Evolutionary conservation across 306 rosid species (phyloP), one percentile per base, ranked within the genome.

Genomic region (Elaeagnus macrophylla): DNA sequence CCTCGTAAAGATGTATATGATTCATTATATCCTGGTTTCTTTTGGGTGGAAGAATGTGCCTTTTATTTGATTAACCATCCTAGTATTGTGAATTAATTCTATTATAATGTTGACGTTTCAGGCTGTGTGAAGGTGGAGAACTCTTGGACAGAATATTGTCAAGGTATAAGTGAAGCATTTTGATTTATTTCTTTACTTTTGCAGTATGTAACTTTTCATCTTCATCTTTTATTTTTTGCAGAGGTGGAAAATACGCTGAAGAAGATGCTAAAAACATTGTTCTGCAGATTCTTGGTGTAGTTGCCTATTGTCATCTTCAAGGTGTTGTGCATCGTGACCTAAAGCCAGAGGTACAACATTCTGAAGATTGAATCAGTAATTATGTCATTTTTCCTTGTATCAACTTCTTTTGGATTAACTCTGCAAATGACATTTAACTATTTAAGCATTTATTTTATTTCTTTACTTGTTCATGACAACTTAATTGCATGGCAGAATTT

Each of bases 111-210:
- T 57, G 62, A 55, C 48, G 44, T 63, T 39, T 65, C 77, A 91
- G 97, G 79, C 73, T 91, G 77, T 91, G 97, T 59, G 93, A 91
- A 75, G 96, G 96, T 48, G 97, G 97, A 74, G 97, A 91, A 75
- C 78, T 91, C 46, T 75, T 91, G 54, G 97, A 91, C 75, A 86
- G 90, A 77, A 91, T 91, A 64, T 75, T 86, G 67, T 79, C 91
- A 11, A 91, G 97, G 97, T 91, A 82, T 43, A 73, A 56, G 18
- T 60, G 47, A 69, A 57, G 3, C 16, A 53, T 57, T 77, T 50
- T 54, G 16, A 13, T 66, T 60, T 55, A 48, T 45, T 47, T 59
- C 55, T 44, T 17, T 55, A 15, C 54, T 11, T 12, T 44, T 19
- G 32, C 17, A 19, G 51, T 25, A 51, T 20, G 15, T 25, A 25